Evolutionary conservation across 805 yeast genomes (phyloP), one percentile per base, ranked within the genome.

Genomic region (Wickerhamiella shivajii): DNA sequence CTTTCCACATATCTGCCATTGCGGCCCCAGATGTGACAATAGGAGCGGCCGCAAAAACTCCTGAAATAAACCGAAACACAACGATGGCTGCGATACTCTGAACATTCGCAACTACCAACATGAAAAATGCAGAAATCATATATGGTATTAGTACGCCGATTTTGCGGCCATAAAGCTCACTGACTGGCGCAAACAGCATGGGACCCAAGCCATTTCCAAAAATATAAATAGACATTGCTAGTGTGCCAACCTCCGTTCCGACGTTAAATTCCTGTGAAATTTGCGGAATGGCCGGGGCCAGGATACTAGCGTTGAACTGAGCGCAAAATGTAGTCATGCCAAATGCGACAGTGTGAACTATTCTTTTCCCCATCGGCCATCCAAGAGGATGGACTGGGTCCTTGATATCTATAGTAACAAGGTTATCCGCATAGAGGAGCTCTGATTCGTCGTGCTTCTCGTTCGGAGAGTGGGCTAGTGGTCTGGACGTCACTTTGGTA

Each of bases 121-220:
- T 55, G 43, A 70, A 67, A 17, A 67, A 48, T 27, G 60, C 54
- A 35, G 67, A 67, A 2, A 67, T 32, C 41, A 66, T 56, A n/a
- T 68, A 50, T 1, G 75, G 64, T n/a, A 55, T 24, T 19, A 63
- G 54, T 40, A 70, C 72, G 25, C 69, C 60, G 19, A 61, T 54
- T 35, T 66, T 67, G 40, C 77, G 60, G 13, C 77, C 77, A 30
- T 64, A 49, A 30, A 67, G 59, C 47, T 73, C 79, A 10, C 74
- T 64, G 39, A 73, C 42, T 3, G 79, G 78, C 0, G 75, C 65
- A 34, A 70, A 66, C 2, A 70, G 40, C 57, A 72, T 56, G 2
- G 77, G 77, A 1, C 77, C 77, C 13, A 70, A 31, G 33, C 74
- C 78, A 44, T 73, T 71, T 7, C 77, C 79, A 18, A 71, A 43